Evolutionary conservation across 352 stramenopile species (phyloP), one percentile per base, ranked within the genome.

Genomic region (Globisporangium paddicum): DNA sequence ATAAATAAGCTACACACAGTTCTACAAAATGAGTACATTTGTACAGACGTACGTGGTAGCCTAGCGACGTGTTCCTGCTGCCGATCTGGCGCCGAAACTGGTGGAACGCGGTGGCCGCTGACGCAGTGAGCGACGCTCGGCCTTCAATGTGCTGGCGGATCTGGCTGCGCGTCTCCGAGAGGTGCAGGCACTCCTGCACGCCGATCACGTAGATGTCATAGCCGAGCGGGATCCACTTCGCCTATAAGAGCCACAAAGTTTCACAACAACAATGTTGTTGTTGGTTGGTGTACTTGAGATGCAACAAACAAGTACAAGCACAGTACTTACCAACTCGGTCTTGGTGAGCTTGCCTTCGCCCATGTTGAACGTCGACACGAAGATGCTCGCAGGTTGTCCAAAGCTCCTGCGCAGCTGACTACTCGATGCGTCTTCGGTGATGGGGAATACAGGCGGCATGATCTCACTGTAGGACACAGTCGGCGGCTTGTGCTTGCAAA

Each of bases 121-220:
- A 62, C 64, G 57, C 47, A 55, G 55, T 19, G 58, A 66, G n/a
- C 48, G 56, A 49, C 18, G 49, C 46, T 16, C 69, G 70, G n/a
- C 69, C 68, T 54, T 90, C 78, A 52, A 93, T 74, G 50, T 95
- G 75, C 38, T 80, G 67, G 10, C 58, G 70, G 32, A 96, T 77
- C 21, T 80, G 68, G 7, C 70, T 67, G 0, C 84, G 73, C 23
- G 91, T 76, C 35, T 86, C 81, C 16, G 67, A 63, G 28, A 96
- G 63, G 61, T 91, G 69, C 11, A 96, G 73, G 68, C 89, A 97
- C 58, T 97, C 89, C 60, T 97, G 88, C 7, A 96, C 77, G n/a
- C 87, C 90, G 42, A 97, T 90, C 13, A 95, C 86, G 44, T 96
- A 97, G 0, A 97, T 72, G 46, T 97, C 87, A 60, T 93, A 69